Evolutionary conservation across 208 protist species (phyloP).

Genomic region (Acanthamoeba royreba): DNA sequence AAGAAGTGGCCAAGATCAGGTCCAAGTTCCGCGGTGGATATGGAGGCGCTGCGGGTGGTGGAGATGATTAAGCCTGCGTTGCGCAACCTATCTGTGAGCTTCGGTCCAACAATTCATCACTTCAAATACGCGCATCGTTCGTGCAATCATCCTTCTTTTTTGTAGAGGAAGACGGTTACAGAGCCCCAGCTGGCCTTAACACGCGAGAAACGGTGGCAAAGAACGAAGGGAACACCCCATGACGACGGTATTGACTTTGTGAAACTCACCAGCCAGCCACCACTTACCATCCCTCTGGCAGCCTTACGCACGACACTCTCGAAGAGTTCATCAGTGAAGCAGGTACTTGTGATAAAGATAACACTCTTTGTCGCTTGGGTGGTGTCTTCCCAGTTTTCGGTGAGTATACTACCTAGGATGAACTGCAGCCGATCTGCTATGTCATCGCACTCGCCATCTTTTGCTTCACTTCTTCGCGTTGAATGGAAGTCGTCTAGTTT

Average conservation of each 20-base stretch:
- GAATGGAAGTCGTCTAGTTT: background rate
- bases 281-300: background rate
- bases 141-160: background rate
- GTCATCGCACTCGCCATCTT: too few species aligned
- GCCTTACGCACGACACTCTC: background rate
- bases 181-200: background rate
- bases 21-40: background rate
- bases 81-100: background rate
- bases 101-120: background rate
- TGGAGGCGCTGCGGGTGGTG: background rate
- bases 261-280: background rate
- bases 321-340: background rate
- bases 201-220: background rate
- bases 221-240: background rate
- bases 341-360: background rate
- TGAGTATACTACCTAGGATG: background rate
- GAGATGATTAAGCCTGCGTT: background rate
- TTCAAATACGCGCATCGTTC: background rate
- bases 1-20: slow-evolving; percentile 18
- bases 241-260: background rate
- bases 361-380: background rate
- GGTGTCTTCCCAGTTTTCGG: background rate
- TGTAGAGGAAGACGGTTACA: background rate
- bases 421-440: background rate
- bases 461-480: background rate